These are phyloP conservation scores for Blastosporella zonata DNA, from an alignment of 1,284 basidiomycete genomes.

Conservation along the genomic window DNA sequence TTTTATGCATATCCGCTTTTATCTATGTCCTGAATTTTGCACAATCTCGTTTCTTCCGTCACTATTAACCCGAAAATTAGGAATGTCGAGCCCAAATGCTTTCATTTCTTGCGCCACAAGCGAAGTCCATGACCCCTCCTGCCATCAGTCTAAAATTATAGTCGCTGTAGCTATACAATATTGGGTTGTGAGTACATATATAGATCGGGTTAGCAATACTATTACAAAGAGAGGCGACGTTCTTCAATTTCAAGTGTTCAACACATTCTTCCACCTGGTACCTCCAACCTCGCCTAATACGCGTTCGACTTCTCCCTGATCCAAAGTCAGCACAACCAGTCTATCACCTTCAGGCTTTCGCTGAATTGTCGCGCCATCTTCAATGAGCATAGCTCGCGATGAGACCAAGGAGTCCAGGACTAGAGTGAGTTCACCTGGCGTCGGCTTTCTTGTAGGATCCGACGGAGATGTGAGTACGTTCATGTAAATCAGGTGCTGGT, in stretches of 20 bases:
- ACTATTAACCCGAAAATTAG: background rate
- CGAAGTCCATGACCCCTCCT: too few relatives aligned
- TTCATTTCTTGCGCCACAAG: too few relatives aligned
- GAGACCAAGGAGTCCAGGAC: constrained; percentile 69
- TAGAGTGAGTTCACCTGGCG: constrained; percentile 49
- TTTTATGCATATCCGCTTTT: background rate
- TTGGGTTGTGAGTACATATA: too few relatives aligned
- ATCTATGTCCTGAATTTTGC: background rate
- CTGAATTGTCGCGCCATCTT: constrained; percentile 52
- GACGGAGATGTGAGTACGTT: constrained; percentile 50
- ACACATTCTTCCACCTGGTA: constrained; percentile 59
- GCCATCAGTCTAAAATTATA: too few relatives aligned
- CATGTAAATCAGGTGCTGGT: constrained; percentile 66
- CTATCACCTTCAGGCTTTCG: constrained; percentile 58
- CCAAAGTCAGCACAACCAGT: constrained; percentile 65
- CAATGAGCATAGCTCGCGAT: constrained; percentile 68
- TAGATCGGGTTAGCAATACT: background rate
- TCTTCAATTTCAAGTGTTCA: constrained; percentile 21
- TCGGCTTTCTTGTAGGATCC: constrained; percentile 53
- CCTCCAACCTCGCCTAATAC: constrained; percentile 73
- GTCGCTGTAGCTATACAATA: too few relatives aligned
- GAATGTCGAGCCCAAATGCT: background rate
- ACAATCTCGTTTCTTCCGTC: background rate
- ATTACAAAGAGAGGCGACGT: background rate
- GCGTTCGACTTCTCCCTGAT: constrained; percentile 69